Conservation (phyloP, 1,284 basidiomycete species). For the Hymenochaete sp. region DNA sequence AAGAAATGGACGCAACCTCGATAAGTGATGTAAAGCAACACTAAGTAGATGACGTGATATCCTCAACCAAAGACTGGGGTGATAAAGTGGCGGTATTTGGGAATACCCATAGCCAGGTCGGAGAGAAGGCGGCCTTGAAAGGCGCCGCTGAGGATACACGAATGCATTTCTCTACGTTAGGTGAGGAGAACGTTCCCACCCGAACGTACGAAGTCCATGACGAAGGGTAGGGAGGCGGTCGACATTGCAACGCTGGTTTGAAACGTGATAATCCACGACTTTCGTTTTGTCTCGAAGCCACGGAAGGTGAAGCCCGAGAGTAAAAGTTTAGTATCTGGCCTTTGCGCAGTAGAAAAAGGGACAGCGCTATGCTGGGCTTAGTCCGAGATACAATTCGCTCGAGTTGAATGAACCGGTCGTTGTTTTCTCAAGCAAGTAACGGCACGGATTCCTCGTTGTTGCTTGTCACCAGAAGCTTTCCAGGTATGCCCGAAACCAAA, state of each 20-base stretch:
- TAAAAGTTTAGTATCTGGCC: too few species aligned
- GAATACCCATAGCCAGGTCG: constrained; percentile 3
- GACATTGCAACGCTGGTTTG: constrained; percentile 3
- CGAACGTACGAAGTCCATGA: background rate
- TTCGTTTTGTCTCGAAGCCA: too few species aligned
- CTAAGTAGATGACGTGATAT: constrained; percentile 3
- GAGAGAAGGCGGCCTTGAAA: constrained; percentile 12
- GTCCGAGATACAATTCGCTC: too few species aligned
- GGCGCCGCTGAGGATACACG: constrained; percentile 5
- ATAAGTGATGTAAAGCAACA: background rate
- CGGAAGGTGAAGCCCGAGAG: too few species aligned
- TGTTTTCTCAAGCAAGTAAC: too few species aligned
- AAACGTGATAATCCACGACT: constrained; percentile 12
- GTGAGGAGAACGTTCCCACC: constrained; percentile 1
- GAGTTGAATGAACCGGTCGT: too few species aligned
- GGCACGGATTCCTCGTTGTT: too few species aligned
- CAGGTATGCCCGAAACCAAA: too few species aligned
- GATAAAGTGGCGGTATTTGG: constrained; percentile 1
- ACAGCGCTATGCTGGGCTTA: too few species aligned
- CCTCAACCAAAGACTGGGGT: constrained; percentile 5
- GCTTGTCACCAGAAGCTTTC: too few species aligned
- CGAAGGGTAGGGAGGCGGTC: constrained; percentile 3
- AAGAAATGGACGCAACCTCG: constrained; percentile 8
- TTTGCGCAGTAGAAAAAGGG: too few species aligned
- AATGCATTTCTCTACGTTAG: background rate